Base-by-base conservation (phyloP, 768 basidiomycete genomes). In the Epithele typhae region DNA sequence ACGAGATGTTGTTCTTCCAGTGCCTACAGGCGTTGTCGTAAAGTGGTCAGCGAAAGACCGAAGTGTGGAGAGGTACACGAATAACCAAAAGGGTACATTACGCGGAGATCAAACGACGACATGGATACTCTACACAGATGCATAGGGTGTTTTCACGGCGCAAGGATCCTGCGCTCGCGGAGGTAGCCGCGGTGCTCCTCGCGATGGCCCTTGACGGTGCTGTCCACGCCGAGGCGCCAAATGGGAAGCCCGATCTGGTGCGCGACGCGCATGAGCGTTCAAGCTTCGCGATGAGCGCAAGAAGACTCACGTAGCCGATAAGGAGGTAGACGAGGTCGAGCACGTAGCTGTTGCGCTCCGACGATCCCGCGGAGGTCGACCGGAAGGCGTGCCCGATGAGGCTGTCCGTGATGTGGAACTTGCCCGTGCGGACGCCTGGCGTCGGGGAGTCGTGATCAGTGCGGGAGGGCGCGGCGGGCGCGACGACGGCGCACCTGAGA, bases 351-450 rank as follows among this genome's bases (percentile, higher is more conserved):
- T 79, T 79, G 10, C 74, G 66, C 2, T 84, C 84, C 0, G 81
- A 69, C 23, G 77, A 66, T 0, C 86, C 89, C 17, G 81, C 72
- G 0, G 84, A 81, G 6, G 76, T 79, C 5, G 82, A 74, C 18
- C 85, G 73, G 62, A 94, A 85, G 17, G 92, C 51, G 41, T 72
- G 65, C 3, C 82, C 80, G 25, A 84, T 75, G 23, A 89, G 64
- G 56, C 92, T 84, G 19, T 75, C 78, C 0, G 85, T 81, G 47
- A 92, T 91, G 50, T 93, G 87, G 45, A 76, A 80, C 4, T 87
- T 67, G 21, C 83, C 84, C 18, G 70, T 76, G 55, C 80, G 72
- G 10, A 94, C 74, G 21, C 90, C 90, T 84, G 37, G 19, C 35
- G 30, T 21, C 37, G 37, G 44, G 19, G 21, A 22, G 22, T 69